Evolutionary conservation across 495 filamentous ascomycete genomes (phyloP).

Genomic region (Neurospora sublineolata): DNA sequence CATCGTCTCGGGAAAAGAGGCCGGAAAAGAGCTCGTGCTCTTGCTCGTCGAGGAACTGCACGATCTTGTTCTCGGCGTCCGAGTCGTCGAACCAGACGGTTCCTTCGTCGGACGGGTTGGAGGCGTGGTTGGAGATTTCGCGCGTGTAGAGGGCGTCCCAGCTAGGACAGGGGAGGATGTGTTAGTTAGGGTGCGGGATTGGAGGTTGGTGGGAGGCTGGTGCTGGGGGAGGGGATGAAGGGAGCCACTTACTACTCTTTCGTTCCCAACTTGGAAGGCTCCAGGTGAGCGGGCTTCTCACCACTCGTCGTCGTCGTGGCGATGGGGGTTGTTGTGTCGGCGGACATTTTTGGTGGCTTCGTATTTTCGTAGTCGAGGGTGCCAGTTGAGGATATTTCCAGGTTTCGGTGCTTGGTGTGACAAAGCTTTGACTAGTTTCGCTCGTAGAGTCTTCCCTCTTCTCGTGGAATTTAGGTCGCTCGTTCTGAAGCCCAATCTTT

Average conservation of each 20-base stretch:
- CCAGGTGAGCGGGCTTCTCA: conserved; percentile 37
- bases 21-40: conserved; percentile 12
- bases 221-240: neutral
- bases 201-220: neutral
- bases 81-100: conserved; percentile 71
- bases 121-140: conserved; percentile 51
- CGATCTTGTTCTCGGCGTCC: conserved; percentile 49
- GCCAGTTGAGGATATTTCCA: neutral
- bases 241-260: conserved; percentile 50
- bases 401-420: neutral
- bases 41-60: conserved; percentile 40
- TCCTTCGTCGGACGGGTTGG: conserved; percentile 51
- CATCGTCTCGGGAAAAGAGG: conserved; percentile 4
- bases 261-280: conserved; percentile 54
- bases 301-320: neutral
- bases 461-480: neutral
- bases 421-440: neutral
- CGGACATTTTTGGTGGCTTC: neutral
- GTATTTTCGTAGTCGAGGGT: neutral
- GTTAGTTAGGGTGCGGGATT: neutral
- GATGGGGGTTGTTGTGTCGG: neutral
- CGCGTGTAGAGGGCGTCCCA: conserved; percentile 56
- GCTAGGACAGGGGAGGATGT: conserved; percentile 25
- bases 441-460: neutral
- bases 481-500: neutral